These are phyloP conservation scores for Meripilus lineatus DNA, from an alignment of 1,284 basidiomycete genomes.

Conservation along the genomic window DNA sequence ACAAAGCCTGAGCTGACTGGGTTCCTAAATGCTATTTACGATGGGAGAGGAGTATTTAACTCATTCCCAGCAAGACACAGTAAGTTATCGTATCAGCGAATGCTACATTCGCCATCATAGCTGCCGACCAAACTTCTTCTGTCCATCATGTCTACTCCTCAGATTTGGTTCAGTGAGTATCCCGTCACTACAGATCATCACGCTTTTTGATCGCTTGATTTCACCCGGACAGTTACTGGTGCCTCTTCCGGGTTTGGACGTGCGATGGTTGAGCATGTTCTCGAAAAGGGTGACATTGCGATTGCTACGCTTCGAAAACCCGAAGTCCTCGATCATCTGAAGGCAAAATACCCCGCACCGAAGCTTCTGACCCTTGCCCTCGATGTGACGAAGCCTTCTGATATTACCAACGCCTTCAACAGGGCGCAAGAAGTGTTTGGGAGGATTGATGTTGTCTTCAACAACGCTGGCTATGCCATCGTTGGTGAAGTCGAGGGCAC, in stretches of 20 bases:
- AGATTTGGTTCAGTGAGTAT: background rate
- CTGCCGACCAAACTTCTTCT: background rate
- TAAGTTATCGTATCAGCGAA: background rate
- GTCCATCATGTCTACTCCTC: background rate
- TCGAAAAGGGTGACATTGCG: slow-evolving; percentile 26
- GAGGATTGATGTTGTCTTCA: slow-evolving; percentile 38
- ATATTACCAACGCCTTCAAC: slow-evolving; percentile 30
- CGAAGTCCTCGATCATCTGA: slow-evolving; percentile 19
- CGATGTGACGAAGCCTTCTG: slow-evolving; percentile 31
- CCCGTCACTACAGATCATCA: too few relatives aligned
- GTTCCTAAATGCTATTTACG: too few relatives aligned
- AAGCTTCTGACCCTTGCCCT: slow-evolving; percentile 31
- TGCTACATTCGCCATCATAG: background rate
- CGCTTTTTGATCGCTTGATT: too few relatives aligned
- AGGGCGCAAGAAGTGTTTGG: slow-evolving; percentile 31
- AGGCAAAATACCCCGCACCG: slow-evolving; percentile 9
- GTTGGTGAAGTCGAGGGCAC: slow-evolving; percentile 32
- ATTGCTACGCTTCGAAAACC: slow-evolving; percentile 28
- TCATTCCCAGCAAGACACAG: background rate
- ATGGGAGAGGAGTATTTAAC: background rate
- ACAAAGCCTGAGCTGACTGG: too few relatives aligned
- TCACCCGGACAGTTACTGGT: slow-evolving; percentile 22
- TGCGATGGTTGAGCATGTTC: slow-evolving; percentile 21
- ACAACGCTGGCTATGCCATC: slow-evolving; percentile 32
- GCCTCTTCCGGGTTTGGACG: slow-evolving; percentile 30